phyloP scores from a whole-genome alignment of 768 basidiomycete genomes.

The Psilocybe subaeruginosa region DNA sequence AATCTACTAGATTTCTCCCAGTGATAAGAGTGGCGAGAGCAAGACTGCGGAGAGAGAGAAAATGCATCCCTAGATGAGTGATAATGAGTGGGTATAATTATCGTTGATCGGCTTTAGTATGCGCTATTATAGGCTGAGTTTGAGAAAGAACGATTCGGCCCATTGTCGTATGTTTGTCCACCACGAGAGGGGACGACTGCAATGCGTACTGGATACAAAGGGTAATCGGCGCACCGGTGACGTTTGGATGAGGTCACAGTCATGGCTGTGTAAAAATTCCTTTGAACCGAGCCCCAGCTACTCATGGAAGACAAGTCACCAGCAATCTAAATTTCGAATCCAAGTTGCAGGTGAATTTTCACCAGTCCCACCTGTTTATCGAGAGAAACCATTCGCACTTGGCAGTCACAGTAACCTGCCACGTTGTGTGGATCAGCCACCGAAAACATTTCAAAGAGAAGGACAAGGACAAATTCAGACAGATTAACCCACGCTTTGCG shows the following conservation, averaged over 20 bases:
- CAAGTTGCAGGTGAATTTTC: too few relatives aligned
- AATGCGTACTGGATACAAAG: too few relatives aligned
- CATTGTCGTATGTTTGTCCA: neutral
- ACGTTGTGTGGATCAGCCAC: neutral
- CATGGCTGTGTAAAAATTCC: too few relatives aligned
- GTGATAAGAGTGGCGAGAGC: neutral
- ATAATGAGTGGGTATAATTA: constrained; percentile 1
- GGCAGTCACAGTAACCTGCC: neutral
- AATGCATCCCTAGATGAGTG: constrained; percentile 3
- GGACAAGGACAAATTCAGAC: neutral
- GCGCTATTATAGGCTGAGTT: neutral
- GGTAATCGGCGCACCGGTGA: too few relatives aligned
- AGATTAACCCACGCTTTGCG: neutral
- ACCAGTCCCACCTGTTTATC: too few relatives aligned
- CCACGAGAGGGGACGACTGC: too few relatives aligned
- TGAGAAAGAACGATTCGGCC: neutral
- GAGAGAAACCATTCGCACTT: too few relatives aligned
- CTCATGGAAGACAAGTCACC: too few relatives aligned
- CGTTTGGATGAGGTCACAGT: too few relatives aligned
- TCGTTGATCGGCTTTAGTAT: constrained; percentile 6
- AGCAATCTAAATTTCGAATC: too few relatives aligned
- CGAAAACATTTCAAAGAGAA: neutral
- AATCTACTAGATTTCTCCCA: neutral
- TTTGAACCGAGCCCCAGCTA: too few relatives aligned
- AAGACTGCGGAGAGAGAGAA: constrained; percentile 21